These are phyloP conservation scores for Coemansia sp. DNA, from an alignment of 371 early-diverging fungal genomes.

Conservation along the genomic window DNA sequence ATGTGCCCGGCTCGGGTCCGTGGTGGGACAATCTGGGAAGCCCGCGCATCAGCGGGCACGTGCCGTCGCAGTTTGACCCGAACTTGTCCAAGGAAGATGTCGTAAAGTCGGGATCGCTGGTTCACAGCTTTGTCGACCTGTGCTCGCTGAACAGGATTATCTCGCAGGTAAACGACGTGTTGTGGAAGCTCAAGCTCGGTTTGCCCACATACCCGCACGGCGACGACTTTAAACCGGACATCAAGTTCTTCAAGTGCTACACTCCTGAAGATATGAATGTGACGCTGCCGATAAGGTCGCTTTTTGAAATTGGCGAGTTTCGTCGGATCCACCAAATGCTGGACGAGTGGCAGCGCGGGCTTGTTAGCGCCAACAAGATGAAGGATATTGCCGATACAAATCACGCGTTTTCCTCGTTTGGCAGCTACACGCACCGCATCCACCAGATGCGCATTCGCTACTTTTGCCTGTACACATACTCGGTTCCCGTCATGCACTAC, in stretches of 20 bases:
- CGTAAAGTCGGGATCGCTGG: slow-evolving; percentile 9
- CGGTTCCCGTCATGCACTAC: slow-evolving; percentile 22
- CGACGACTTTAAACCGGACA: slow-evolving; percentile 10
- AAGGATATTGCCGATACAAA: neutral
- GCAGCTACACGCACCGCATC: slow-evolving; percentile 25
- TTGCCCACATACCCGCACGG: slow-evolving; percentile 9
- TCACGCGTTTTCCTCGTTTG: slow-evolving; percentile 24
- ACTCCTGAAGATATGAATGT: neutral
- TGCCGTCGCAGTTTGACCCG: slow-evolving; percentile 11
- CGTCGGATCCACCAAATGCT: slow-evolving; percentile 9
- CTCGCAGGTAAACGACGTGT: slow-evolving; percentile 18
- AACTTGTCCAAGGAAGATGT: slow-evolving; percentile 6
- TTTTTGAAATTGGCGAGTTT: slow-evolving; percentile 36
- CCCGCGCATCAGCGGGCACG: slow-evolving; percentile 3
- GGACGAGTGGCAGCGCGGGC: slow-evolving; percentile 13
- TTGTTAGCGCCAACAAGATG: slow-evolving; percentile 20
- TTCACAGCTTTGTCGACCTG: slow-evolving; percentile 23
- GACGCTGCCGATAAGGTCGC: slow-evolving; percentile 8
- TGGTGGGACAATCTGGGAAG: slow-evolving; percentile 31
- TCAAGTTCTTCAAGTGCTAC: slow-evolving; percentile 15
- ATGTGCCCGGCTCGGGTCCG: slow-evolving; percentile 19
- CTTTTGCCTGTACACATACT: slow-evolving; percentile 36
- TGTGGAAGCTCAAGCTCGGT: slow-evolving; percentile 34
- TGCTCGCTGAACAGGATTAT: slow-evolving; percentile 24
- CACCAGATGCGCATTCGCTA: slow-evolving; percentile 36